These are phyloP conservation scores for Saccharomyces hybrid DNA, from an alignment of 1,139 yeast genomes.

Conservation along the genomic window DNA sequence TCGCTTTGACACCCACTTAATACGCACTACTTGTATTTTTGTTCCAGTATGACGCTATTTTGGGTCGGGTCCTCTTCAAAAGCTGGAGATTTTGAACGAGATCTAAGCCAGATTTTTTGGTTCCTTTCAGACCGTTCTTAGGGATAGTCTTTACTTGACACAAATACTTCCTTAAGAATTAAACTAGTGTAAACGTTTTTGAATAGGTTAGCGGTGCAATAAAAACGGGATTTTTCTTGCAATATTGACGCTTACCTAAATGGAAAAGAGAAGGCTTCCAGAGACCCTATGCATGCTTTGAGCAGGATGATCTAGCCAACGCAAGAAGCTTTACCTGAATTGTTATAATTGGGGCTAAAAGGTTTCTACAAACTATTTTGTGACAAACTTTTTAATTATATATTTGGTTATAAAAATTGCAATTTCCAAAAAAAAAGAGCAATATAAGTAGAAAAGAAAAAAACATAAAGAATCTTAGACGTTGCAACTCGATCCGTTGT, in stretches of 20 bases:
- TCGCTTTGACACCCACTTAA: neutral
- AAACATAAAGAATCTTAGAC: neutral
- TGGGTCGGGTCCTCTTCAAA: neutral
- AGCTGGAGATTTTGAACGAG: neutral
- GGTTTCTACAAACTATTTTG: neutral
- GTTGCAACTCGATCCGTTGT: neutral
- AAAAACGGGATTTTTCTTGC: neutral
- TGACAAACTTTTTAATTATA: neutral
- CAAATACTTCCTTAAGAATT: neutral
- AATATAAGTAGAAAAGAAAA: neutral
- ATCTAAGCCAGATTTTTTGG: neutral
- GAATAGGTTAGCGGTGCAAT: neutral
- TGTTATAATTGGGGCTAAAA: neutral
- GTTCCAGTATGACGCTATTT: neutral
- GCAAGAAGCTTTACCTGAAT: neutral
- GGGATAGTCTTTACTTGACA: neutral
- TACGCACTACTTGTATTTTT: neutral
- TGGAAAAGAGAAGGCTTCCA: neutral
- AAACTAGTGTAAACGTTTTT: neutral
- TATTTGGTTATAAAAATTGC: neutral
- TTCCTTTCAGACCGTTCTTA: neutral
- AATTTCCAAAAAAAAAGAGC: too few relatives aligned
- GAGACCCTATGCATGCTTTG: neutral
- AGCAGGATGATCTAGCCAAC: neutral
- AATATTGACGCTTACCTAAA: neutral